phyloP scores from a whole-genome alignment of 495 filamentous ascomycete species.

The Aspergillus wentii region DNA sequence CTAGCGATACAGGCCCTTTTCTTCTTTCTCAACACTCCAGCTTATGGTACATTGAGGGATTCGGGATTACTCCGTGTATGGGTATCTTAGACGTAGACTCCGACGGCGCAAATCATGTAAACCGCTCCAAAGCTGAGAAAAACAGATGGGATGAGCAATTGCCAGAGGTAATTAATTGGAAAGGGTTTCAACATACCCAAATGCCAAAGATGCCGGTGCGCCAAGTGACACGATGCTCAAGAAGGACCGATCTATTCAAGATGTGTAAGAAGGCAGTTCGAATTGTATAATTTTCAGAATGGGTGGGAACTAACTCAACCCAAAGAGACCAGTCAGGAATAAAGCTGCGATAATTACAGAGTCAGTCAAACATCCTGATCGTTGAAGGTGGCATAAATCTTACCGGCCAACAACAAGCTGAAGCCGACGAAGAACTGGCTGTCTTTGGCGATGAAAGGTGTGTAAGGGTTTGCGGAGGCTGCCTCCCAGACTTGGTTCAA shows the following conservation, averaged over 20 bases:
- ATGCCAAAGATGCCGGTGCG: conserved; percentile 78
- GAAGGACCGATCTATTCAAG: conserved; percentile 72
- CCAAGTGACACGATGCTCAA: conserved; percentile 72
- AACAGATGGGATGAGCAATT: conserved; percentile 9
- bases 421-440: conserved; percentile 82
- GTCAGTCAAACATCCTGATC: conserved; percentile 15
- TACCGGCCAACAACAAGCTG: conserved; percentile 64
- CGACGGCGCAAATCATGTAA: conserved; percentile 96
- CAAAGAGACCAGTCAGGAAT: conserved; percentile 66
- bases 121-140: conserved; percentile 79
- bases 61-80: conserved; percentile 28
- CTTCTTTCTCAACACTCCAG: conserved; percentile 22
- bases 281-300: neutral
- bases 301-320: conserved; percentile 62
- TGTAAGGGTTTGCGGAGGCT: conserved; percentile 76
- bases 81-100: conserved; percentile 87
- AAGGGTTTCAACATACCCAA: conserved; percentile 64
- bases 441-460: conserved; percentile 74
- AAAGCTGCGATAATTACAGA: conserved; percentile 41
- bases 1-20: conserved; percentile 31
- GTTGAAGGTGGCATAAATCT: conserved; percentile 14
- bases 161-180: neutral
- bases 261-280: conserved; percentile 9
- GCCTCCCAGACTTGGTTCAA: conserved; percentile 85
- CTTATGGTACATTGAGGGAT: conserved; percentile 35